Base-by-base conservation (phyloP, 2,329 filamentous ascomycete species). In the Aspergillus sp. region DNA sequence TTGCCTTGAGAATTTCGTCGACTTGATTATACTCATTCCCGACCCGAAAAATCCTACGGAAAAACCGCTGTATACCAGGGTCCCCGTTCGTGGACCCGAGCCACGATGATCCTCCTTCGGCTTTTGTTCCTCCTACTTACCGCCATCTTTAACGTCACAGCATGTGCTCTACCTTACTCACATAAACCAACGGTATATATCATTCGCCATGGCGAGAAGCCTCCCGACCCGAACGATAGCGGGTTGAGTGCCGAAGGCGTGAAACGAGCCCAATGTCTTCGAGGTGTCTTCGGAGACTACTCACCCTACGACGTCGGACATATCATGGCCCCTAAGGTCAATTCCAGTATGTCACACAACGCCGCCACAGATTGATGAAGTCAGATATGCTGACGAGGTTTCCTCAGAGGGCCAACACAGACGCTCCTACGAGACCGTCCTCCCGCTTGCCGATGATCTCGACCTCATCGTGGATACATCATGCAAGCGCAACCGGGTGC, bases 141-240 rank as follows among this genome's bases (percentile, higher is more conserved):
- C 22, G 5, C 53, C 51, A 29, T 50, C 9, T 46, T 36, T 6
- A 39, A 51, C 12, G 46, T 26, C 9, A 16, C 58, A 16, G 20
- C 46, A 2, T 57, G 52, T 16, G 65, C 62, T 42, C 16, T 42
- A 42, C 16, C 16, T 14, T 42, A 42, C 16, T 58, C 61, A 9
- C 12, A 31, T 16, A 57, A 55, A 0, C 67, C 71, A 18, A 71
- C 63, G 7, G 63, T 73, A 18, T 73, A 68, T 36, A 59, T 73
- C 18, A 70, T 73, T 52, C 70, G 71, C 10, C 71, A 73, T 52
- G 71, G 67, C 36, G 71, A 73, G 54, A 73, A 73, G 32, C 62
- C 71, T 6, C 53, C 20, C 2, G 52, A 71, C 36, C 62, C 62
- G 7, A 29, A 63, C 10, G 65, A 72, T 24, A 65, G 67, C 32